Conservation (phyloP, 768 basidiomycete species). For the Asterophora lycoperdoides region DNA sequence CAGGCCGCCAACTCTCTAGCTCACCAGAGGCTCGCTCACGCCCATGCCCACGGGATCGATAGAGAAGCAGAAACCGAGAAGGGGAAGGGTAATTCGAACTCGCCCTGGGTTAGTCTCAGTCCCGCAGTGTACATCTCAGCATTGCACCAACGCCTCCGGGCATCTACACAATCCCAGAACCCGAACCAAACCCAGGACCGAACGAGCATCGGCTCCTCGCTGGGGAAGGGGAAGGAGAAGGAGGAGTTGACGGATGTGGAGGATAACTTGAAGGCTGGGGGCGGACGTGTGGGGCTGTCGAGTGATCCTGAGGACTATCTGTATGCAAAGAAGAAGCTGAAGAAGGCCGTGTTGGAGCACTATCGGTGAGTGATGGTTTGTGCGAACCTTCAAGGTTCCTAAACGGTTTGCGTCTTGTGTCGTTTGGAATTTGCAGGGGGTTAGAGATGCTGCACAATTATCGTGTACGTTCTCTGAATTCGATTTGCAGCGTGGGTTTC, state of each 20-base stretch:
- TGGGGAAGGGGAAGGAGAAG: slow-evolving; percentile 2
- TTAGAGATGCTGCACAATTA: slow-evolving; percentile 88
- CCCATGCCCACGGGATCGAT: too few species aligned
- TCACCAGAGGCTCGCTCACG: neutral
- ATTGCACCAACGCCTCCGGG: neutral
- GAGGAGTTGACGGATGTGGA: slow-evolving; percentile 2
- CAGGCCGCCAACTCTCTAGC: neutral
- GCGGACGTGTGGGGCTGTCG: slow-evolving; percentile 17
- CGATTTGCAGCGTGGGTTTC: neutral
- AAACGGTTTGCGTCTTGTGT: neutral
- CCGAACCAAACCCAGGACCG: neutral
- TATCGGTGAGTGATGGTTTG: slow-evolving; percentile 52
- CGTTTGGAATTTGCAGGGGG: slow-evolving; percentile 38
- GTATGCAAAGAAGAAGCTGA: slow-evolving; percentile 79
- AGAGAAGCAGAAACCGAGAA: neutral
- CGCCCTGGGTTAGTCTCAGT: neutral
- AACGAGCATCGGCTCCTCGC: neutral
- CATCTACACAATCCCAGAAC: neutral
- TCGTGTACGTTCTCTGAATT: slow-evolving; percentile 45
- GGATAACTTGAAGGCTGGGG: slow-evolving; percentile 7
- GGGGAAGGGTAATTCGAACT: neutral
- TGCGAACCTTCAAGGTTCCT: neutral
- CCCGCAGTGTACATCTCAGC: neutral
- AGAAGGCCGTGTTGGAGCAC: slow-evolving; percentile 78
- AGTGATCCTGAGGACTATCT: slow-evolving; percentile 77